Base-by-base conservation (phyloP, 495 filamentous ascomycete genomes). In the Aspergillus ostianus region DNA sequence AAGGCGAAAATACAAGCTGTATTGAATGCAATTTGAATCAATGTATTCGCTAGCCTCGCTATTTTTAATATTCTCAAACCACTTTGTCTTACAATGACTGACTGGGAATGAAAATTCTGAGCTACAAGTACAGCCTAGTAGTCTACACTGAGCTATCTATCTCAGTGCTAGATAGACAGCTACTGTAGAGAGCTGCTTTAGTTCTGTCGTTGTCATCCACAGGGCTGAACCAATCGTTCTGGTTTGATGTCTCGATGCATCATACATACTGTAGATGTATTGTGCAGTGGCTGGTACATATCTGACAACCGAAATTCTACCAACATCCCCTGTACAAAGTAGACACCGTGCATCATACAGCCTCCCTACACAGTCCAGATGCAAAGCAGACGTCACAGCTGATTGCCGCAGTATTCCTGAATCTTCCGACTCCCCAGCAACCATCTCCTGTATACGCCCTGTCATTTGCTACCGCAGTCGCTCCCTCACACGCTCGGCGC, bases 201-300 rank as follows among this genome's bases (percentile, higher is more conserved):
- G 23, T 41, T 4, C 15, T 53, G 27, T 18, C 19, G 15, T 9
- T 21, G 17, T 48, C 60, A 54, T 64, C 63, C 55, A 65, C 69
- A 70, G 69, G 70, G 72, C 72, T 74, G 68, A 74, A 59, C 57
- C 55, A 60, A 56, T 41, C 36, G 36, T 17, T 41, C 36, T 41
- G 23, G 29, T 32, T 32, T 32, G 29, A 7, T 32, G 7, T 8
- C 10, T 2, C 29, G n/a, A n/a, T n/a, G n/a, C n/a, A n/a, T n/a
- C n/a, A n/a, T n/a, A n/a, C n/a, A n/a, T n/a, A n/a, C n/a, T n/a
- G n/a, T n/a, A n/a, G n/a, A n/a, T n/a, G n/a, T n/a, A n/a, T n/a
- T n/a, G n/a, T n/a, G n/a, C n/a, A n/a, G n/a, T n/a, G n/a, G n/a
- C n/a, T n/a, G n/a, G 8, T 32, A 32, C 29, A 32, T 32, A 32